Evolutionary conservation across 2,329 filamentous ascomycete species (phyloP).

Genomic region (Ophiocordyceps camponoti-floridani): DNA sequence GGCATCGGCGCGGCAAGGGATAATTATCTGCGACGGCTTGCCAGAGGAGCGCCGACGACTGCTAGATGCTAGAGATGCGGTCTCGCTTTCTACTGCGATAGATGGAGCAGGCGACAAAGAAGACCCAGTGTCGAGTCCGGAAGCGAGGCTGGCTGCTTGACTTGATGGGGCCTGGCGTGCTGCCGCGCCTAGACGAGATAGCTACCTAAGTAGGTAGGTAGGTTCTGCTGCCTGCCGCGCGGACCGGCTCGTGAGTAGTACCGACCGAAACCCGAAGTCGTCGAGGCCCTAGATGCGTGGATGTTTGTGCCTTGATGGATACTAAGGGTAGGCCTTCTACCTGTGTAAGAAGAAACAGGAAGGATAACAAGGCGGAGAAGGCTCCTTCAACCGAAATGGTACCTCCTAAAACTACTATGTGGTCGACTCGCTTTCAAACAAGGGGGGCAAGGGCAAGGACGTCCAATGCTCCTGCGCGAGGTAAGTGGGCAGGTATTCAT

Average conservation of each 20-base stretch:
- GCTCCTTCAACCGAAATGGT: not conserved
- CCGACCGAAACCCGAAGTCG: not conserved
- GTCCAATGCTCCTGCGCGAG: too few relatives aligned
- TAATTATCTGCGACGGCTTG: not conserved
- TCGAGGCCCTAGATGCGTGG: not conserved
- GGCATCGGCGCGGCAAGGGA: conserved; percentile 12
- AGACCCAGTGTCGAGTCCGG: not conserved
- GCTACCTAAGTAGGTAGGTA: not conserved
- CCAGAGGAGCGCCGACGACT: not conserved
- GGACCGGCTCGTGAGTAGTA: not conserved
- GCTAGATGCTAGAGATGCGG: not conserved
- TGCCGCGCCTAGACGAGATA: not conserved
- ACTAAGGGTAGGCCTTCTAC: not conserved
- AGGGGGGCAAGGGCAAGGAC: not conserved
- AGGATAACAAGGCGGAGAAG: not conserved
- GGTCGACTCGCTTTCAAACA: not conserved
- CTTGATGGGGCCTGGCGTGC: not conserved
- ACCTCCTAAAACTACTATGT: too few relatives aligned
- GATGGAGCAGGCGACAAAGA: not conserved
- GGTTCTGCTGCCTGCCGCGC: not conserved
- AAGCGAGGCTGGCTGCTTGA: not conserved
- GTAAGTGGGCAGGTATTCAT: not conserved
- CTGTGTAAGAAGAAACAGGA: not conserved
- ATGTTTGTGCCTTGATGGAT: too few relatives aligned
- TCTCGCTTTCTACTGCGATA: not conserved